These are phyloP conservation scores for Uncinocarpus reesii DNA, from an alignment of 2,329 filamentous ascomycete genomes.

Conservation along the genomic window DNA sequence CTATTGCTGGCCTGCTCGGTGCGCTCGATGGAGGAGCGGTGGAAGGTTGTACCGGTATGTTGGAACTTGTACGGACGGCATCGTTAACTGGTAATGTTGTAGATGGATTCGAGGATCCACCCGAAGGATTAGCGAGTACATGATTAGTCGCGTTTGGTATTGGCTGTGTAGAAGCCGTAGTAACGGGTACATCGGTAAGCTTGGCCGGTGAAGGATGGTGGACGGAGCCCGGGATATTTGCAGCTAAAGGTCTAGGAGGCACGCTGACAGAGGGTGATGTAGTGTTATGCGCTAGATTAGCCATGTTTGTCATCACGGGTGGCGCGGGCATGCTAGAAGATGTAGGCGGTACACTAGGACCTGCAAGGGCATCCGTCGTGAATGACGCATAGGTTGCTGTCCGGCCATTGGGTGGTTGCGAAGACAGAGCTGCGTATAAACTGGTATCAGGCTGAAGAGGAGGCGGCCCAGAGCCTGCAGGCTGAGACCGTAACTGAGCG, in stretches of 20 bases:
- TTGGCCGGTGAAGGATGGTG: no score
- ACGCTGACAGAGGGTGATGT: background rate
- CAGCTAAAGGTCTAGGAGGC: no score
- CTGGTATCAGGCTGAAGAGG: slow-evolving; percentile 22
- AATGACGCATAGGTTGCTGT: background rate
- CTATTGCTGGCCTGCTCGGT: background rate
- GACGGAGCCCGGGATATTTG: no score
- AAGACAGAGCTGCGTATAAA: background rate
- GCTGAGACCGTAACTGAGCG: slow-evolving; percentile 1
- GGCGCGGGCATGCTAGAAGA: background rate
- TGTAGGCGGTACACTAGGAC: background rate
- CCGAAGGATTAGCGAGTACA: background rate
- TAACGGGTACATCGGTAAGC: no score
- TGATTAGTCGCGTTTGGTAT: no score
- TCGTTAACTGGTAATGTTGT: background rate
- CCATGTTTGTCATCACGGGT: background rate
- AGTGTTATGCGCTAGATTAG: background rate
- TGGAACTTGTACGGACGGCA: background rate
- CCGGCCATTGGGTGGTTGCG: background rate
- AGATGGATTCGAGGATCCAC: background rate
- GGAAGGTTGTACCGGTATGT: background rate
- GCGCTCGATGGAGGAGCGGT: background rate
- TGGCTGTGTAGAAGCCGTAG: background rate
- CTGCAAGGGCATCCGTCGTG: background rate
- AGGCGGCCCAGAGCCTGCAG: slow-evolving; percentile 19